phyloP scores from a whole-genome alignment of 1,284 basidiomycete genomes.

The Cutaneotrichosporon dermatis region DNA sequence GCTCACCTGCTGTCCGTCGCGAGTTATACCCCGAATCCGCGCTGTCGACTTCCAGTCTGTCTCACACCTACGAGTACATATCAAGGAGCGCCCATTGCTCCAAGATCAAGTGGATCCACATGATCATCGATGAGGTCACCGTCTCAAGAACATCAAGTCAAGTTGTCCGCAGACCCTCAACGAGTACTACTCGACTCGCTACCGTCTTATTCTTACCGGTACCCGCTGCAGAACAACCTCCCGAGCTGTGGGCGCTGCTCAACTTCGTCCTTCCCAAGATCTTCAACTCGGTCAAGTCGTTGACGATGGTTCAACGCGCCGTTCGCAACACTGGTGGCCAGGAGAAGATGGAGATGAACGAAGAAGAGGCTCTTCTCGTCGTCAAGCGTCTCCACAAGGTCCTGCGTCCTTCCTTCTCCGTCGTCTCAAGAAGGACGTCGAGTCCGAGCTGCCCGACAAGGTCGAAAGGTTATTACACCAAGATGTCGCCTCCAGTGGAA shows the following conservation, averaged over 20 bases:
- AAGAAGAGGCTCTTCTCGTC: conserved; percentile 98
- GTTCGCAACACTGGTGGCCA: conserved; percentile 91
- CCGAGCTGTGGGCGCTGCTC: conserved; percentile 95
- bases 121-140: conserved; percentile 99
- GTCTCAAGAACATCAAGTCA: conserved; percentile 99
- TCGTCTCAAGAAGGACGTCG: conserved; percentile 97
- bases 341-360: conserved; percentile 98
- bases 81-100: conserved; percentile 91
- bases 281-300: conserved; percentile 99
- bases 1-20: conserved; percentile 62
- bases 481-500: conserved; percentile 93
- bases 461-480: conserved; percentile 99
- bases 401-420: conserved; percentile 89
- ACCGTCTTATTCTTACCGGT: conserved; percentile 94
- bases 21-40: conserved; percentile 43
- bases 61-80: conserved; percentile 97
- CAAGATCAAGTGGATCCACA: conserved; percentile 95
- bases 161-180: conserved; percentile 89
- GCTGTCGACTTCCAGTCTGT: conserved; percentile 83
- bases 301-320: conserved; percentile 99
- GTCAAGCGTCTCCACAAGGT: conserved; percentile 99
- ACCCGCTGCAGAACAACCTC: conserved; percentile 99
- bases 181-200: conserved; percentile 86
- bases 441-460: conserved; percentile 95
- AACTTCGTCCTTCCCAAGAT: conserved; percentile 98